Evolutionary conservation across 345 rosid species (phyloP).

Genomic region (Reutealis trisperma): DNA sequence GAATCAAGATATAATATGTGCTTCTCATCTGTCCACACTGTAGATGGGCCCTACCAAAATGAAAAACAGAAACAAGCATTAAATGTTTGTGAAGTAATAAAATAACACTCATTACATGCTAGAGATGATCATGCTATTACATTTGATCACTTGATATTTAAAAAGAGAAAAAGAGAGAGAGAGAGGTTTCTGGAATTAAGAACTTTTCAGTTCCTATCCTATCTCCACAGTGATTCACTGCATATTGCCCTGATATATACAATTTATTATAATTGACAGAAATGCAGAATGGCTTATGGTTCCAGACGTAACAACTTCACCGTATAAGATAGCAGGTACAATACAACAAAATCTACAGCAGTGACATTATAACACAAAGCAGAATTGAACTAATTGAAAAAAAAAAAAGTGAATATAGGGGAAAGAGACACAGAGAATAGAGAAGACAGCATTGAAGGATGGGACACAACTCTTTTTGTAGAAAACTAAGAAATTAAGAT

Average conservation of each 20-base stretch:
- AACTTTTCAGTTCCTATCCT: neutral
- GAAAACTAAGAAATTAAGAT: neutral
- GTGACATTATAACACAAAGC: too few species aligned
- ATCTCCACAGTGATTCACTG: too few species aligned
- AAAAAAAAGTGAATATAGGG: too few species aligned
- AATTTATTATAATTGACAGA: neutral
- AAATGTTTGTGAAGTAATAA: neutral
- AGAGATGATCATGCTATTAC: neutral
- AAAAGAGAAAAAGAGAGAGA: neutral
- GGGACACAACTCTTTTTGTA: neutral
- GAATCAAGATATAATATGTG: slow-evolving; percentile 57
- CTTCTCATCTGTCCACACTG: slow-evolving; percentile 74
- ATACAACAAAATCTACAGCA: neutral
- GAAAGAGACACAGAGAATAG: too few species aligned
- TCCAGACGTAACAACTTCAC: too few species aligned
- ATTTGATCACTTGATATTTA: neutral
- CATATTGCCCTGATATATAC: neutral
- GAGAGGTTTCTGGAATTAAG: neutral
- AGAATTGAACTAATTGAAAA: too few species aligned
- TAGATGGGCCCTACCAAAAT: slow-evolving; percentile 42
- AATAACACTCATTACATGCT: neutral
- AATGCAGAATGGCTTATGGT: neutral
- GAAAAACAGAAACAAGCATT: neutral
- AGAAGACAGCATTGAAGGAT: neutral
- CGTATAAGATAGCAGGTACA: too few species aligned